phyloP scores from a whole-genome alignment of 1,284 basidiomycete species.

The Pseudozyma pruni region DNA sequence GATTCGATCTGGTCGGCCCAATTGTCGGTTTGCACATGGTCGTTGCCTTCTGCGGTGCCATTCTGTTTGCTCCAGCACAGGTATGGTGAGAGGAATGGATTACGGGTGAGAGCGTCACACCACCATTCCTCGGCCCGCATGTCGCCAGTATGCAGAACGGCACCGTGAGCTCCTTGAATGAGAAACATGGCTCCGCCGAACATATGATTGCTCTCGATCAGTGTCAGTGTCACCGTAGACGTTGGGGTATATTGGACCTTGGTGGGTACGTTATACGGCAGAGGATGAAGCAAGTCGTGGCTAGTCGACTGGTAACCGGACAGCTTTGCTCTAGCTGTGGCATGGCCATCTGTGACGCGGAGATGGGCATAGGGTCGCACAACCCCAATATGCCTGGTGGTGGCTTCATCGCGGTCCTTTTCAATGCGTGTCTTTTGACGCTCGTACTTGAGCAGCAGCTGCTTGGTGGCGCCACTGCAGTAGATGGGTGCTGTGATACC shows the following conservation, averaged over 20 bases:
- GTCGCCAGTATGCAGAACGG: constrained; percentile 91
- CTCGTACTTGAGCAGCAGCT: constrained; percentile 56
- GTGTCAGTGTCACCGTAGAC: constrained; percentile 76
- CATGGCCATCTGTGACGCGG: constrained; percentile 35
- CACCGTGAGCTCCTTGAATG: constrained; percentile 78
- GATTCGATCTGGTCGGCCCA: constrained; percentile 38
- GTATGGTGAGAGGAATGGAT: constrained; percentile 79
- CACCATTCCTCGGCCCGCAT: constrained; percentile 85
- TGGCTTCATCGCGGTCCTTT: constrained; percentile 22
- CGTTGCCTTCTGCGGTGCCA: background rate
- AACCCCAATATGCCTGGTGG: constrained; percentile 18
- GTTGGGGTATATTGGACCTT: constrained; percentile 74
- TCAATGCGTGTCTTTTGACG: constrained; percentile 44
- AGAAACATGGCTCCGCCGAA: constrained; percentile 93
- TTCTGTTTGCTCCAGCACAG: constrained; percentile 68
- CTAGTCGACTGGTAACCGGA: constrained; percentile 23
- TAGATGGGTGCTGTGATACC: constrained; percentile 54
- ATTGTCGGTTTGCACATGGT: background rate
- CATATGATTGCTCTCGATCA: constrained; percentile 92
- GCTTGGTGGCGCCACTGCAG: constrained; percentile 53
- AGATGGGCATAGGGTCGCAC: constrained; percentile 53
- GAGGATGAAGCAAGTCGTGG: constrained; percentile 42
- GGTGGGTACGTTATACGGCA: constrained; percentile 74
- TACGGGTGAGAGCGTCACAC: constrained; percentile 75
- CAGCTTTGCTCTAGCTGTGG: constrained; percentile 22